phyloP scores from a whole-genome alignment of 345 rosid species.

The Geranium brycei region DNA sequence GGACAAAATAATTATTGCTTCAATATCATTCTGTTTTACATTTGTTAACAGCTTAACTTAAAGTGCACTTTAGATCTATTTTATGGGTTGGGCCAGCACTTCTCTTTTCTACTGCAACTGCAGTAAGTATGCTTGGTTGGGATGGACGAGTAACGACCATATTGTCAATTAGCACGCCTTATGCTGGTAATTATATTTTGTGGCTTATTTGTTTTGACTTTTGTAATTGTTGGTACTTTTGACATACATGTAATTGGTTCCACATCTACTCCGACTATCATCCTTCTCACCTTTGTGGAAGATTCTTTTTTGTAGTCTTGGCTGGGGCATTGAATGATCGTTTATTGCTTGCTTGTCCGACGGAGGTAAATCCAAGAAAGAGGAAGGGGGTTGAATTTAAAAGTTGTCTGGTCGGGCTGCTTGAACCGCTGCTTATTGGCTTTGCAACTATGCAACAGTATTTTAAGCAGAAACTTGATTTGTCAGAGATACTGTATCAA shows the following conservation, averaged over 20 bases:
- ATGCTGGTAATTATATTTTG: slow-evolving; percentile 47
- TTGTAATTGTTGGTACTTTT: not conserved
- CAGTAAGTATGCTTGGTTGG: slow-evolving; percentile 87
- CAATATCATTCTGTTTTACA: not conserved
- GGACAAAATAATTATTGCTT: slow-evolving; percentile 1
- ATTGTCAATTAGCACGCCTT: slow-evolving; percentile 78
- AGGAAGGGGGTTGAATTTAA: slow-evolving; percentile 75
- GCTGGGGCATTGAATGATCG: slow-evolving; percentile 93
- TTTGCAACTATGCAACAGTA: slow-evolving; percentile 93
- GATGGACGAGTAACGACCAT: slow-evolving; percentile 83
- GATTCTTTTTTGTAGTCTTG: slow-evolving; percentile 40
- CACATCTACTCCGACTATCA: slow-evolving; percentile 4
- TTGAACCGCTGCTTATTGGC: slow-evolving; percentile 96
- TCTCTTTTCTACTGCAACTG: slow-evolving; percentile 81
- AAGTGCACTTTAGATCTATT: slow-evolving; percentile 69
- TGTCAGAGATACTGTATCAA: slow-evolving; percentile 82
- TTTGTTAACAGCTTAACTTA: slow-evolving; percentile 33
- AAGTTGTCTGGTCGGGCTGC: slow-evolving; percentile 92
- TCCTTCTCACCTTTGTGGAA: slow-evolving; percentile 12
- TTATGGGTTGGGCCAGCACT: slow-evolving; percentile 98
- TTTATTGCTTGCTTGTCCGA: slow-evolving; percentile 63
- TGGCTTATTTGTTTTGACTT: not conserved
- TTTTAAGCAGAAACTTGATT: slow-evolving; percentile 87
- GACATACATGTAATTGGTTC: slow-evolving; percentile 5
- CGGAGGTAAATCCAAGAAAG: slow-evolving; percentile 79